A percentile compares a stretch with the other conserved stretches of the same genome.
phyloP scores from a whole-genome alignment of 2,329 filamentous ascomycete genomes.

The Talaromyces sp. region DNA sequence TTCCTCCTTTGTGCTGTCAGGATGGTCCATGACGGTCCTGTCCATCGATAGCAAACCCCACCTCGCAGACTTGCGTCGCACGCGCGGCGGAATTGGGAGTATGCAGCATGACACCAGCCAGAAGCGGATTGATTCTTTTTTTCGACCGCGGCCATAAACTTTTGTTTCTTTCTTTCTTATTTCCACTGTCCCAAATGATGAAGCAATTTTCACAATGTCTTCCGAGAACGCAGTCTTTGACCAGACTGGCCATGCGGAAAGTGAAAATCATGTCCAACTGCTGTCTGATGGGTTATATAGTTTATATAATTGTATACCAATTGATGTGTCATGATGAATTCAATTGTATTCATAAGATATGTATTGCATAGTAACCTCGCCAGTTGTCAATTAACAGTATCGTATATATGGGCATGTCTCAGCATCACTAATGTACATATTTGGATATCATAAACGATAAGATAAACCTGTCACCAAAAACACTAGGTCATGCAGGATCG shows the following conservation, averaged over 20 bases:
- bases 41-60: conserved; percentile 67
- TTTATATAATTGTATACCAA: not conserved
- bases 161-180: conserved; percentile 6
- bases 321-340: not conserved
- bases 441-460: not conserved
- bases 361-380: too few relatives aligned
- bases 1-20: conserved; percentile 15
- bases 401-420: not conserved
- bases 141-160: conserved; percentile 43
- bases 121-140: conserved; percentile 71
- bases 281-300: conserved; percentile 35
- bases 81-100: conserved; percentile 76
- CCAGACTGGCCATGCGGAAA: conserved; percentile 46
- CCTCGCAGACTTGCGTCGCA: conserved; percentile 69
- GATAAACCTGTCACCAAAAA: not conserved
- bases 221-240: conserved; percentile 52
- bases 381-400: not conserved
- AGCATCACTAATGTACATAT: not conserved
- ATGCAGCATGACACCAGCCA: conserved; percentile 70
- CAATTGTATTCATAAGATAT: not conserved
- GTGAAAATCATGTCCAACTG: conserved; percentile 39
- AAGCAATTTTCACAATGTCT: conserved; percentile 55
- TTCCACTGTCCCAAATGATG: conserved; percentile 40
- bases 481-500: too few relatives aligned
- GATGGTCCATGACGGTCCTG: conserved; percentile 51